Evolutionary conservation across 148 eudicot species (phyloP), one percentile per base, ranked within the genome.

Genomic region (Silene latifolia): DNA sequence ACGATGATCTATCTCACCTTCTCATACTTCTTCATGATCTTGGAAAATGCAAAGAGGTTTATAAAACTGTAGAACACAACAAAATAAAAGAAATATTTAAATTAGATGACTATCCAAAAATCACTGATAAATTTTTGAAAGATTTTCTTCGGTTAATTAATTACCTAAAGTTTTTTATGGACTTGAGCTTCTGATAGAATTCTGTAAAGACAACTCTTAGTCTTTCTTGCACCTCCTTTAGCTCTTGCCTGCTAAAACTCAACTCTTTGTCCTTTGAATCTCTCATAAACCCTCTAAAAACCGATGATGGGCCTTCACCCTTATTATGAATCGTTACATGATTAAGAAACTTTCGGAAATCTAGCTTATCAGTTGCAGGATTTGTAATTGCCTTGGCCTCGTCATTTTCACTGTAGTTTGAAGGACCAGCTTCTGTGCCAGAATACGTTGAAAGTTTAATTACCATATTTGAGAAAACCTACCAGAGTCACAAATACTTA

Each of bases 1-100:
- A 76, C 56, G 56, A 51, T 11, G 27, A 66, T 39, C 77, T 74
- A 66, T 39, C 77, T 74, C 48, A 92, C 97, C 97, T 92, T 92
- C 64, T 92, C 97, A 73, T 92, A 89, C 57, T 91, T 91, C 82
- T 91, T 91, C 84, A 89, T 79, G 82, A 88, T 91, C 89, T 91
- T 91, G 79, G 92, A 83, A 80, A 91, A 91, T 76, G 93, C 97
- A 29, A 85, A 81, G 61, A 91, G 89, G 75, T 91, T 91, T 79
- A 83, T 76, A 81, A 80, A 91, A 75, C 93, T 91, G 88, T 61
- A 67, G 39, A 18, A 67, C 63, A 51, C 65, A n/a, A 68, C 20
- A 25, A 71, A 65, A 48, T 57, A 48, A 35, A 19, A 18, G 25
- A 74, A 17, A 20, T 8, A 6, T 46, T 15, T 23, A 3, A 44